Conservation (phyloP, 179 eudicot species). For the Actinidia arguta region DNA sequence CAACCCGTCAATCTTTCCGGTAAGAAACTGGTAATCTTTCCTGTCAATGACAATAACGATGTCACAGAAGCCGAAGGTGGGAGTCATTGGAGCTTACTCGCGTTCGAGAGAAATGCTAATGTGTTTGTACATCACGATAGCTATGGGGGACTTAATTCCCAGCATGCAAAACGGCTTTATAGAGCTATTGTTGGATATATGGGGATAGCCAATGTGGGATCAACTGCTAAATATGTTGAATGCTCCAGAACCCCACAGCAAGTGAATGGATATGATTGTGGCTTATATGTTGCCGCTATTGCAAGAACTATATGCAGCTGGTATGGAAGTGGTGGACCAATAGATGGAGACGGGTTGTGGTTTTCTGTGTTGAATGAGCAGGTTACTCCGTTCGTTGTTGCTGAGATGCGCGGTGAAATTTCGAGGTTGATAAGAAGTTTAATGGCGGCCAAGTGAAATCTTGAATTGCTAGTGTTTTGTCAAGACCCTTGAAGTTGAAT, state of each 20-base stretch:
- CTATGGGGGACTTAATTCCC: constrained; percentile 40
- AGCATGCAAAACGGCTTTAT: constrained; percentile 57
- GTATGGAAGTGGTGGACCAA: constrained; percentile 40
- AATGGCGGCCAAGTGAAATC: constrained; percentile 29
- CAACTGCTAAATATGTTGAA: constrained; percentile 44
- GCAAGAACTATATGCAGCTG: constrained; percentile 69
- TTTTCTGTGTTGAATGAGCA: constrained; percentile 46
- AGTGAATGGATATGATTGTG: constrained; percentile 85
- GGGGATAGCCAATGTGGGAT: constrained; percentile 23
- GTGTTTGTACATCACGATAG: constrained; percentile 90
- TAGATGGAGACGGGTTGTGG: constrained; percentile 60
- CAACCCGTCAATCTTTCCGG: constrained; percentile 64
- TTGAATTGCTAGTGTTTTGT: background rate
- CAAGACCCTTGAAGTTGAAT: background rate
- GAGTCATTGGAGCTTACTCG: constrained; percentile 90
- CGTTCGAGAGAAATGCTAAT: constrained; percentile 50
- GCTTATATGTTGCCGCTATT: constrained; percentile 71
- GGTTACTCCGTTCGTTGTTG: constrained; percentile 49
- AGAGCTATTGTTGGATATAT: constrained; percentile 42
- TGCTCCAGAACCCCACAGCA: constrained; percentile 64
- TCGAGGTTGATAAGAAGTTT: constrained; percentile 51
- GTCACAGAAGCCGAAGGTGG: constrained; percentile 74
- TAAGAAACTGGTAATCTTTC: constrained; percentile 67
- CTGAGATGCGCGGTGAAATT: constrained; percentile 60
- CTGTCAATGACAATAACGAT: constrained; percentile 74